Evolutionary conservation across 768 basidiomycete species (phyloP), one percentile per base, ranked within the genome.

Genomic region (Holtermannia corniformis): DNA sequence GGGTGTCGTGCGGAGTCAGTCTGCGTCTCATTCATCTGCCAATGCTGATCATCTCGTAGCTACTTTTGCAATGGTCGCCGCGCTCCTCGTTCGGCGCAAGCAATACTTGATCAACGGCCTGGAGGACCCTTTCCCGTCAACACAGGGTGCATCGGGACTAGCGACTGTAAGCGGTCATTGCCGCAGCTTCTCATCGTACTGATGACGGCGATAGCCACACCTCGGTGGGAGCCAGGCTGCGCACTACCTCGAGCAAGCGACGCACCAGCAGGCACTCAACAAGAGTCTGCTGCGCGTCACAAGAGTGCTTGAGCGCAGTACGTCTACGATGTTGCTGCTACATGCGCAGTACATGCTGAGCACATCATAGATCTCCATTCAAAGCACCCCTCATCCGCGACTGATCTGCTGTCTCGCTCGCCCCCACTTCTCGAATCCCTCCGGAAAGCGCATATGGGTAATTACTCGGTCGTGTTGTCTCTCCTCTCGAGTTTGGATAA

Each of bases 41-140:
- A 7, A 13, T 21, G 16, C 16, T 21, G 5, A 12, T 44, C 21
- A 28, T 47, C 20, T 45, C 7, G 16, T 20, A 69, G 92, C 91
- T 2, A 96, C 92, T 0, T 97, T 95, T 66, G 90, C 88, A 2
- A 97, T 97, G 95, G 80, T 84, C n/a, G 87, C 90, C 5, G 91
- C 93, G 0, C 81, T 83, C 52, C 77, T 99, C 28, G 78, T 96
- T 1, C 78, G 93, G 41, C 77, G 93, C 45, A 86, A 84, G 63
- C 85, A 88, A 67, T 72, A 82, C 27, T 67, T 84, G 23, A 61
- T 77, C 14, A 74, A 76, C 24, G 87, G 87, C 1, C 71, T 83
- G 44, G 77, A 79, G 3, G 93, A 96, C 66, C 89, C 92, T 0
- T 95, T 89, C 68, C 77, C 78, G 3, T 51, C 52, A 3, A 41